These are phyloP conservation scores for Candida chilensis DNA, from an alignment of 805 yeast species.

Conservation along the genomic window DNA sequence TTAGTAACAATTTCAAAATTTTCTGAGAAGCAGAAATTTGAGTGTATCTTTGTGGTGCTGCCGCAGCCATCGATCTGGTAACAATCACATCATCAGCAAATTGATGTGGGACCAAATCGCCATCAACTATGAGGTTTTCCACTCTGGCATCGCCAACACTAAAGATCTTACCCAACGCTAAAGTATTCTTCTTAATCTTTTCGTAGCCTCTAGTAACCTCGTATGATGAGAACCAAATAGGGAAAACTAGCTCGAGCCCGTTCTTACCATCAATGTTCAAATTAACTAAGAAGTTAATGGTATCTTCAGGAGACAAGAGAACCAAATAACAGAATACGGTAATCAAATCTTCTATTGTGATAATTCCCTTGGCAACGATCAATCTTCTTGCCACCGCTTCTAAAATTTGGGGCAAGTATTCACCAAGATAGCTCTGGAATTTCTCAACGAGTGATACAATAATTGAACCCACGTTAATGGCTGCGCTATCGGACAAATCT, in stretches of 20 bases:
- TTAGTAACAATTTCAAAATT: conserved; percentile 59
- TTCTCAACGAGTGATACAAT: conserved; percentile 51
- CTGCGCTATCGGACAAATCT: conserved; percentile 68
- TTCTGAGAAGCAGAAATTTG: conserved; percentile 62
- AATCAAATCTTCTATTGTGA: conserved; percentile 70
- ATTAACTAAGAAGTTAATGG: conserved; percentile 49
- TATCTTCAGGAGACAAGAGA: conserved; percentile 48
- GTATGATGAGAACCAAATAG: conserved; percentile 79
- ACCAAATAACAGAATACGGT: conserved; percentile 70
- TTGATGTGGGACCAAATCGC: conserved; percentile 59
- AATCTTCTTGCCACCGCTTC: conserved; percentile 67
- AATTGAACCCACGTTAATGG: conserved; percentile 65
- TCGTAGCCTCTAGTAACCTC: conserved; percentile 75
- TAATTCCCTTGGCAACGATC: conserved; percentile 53
- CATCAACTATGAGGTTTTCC: conserved; percentile 51
- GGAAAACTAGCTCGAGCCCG: conserved; percentile 43
- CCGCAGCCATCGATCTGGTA: conserved; percentile 78
- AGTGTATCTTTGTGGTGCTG: conserved; percentile 52
- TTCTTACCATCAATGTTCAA: conserved; percentile 18
- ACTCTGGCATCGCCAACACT: conserved; percentile 47
- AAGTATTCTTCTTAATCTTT: conserved; percentile 55
- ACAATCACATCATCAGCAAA: conserved; percentile 50
- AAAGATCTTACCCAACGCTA: conserved; percentile 64
- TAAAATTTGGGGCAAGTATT: conserved; percentile 47
- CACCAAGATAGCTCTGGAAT: conserved; percentile 28